A percentile compares a stretch with the other conserved stretches of the same genome.
Evolutionary conservation across 2,329 filamentous ascomycete species (phyloP).

Genomic region (Colletotrichum tanaceti): DNA sequence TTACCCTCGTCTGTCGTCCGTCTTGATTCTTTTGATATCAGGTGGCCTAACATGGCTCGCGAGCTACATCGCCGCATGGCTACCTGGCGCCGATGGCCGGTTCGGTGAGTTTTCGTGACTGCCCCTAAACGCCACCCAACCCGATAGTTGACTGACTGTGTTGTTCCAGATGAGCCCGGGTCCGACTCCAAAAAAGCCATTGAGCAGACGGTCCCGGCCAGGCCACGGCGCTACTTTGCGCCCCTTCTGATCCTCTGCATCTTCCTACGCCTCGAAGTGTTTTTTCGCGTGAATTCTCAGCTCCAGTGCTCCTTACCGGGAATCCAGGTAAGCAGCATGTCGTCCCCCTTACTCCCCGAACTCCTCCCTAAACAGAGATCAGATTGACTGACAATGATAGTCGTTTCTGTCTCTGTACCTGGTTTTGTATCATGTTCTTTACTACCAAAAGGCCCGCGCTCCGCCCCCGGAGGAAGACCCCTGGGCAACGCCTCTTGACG

Average conservation of each 20-base stretch:
- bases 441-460: constrained; percentile 46
- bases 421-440: constrained; percentile 58
- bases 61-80: constrained; percentile 58
- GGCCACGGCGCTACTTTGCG: constrained; percentile 60
- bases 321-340: constrained; percentile 55
- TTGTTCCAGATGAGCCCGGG: constrained; percentile 31
- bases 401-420: constrained; percentile 61
- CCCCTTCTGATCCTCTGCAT: constrained; percentile 58
- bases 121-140: too few species aligned
- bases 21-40: constrained; percentile 60
- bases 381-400: constrained; percentile 45
- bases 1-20: constrained; percentile 60
- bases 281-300: constrained; percentile 58
- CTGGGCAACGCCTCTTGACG: constrained; percentile 61
- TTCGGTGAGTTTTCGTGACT: constrained; percentile 50
- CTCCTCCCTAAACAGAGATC: too few species aligned
- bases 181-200: constrained; percentile 16
- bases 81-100: constrained; percentile 60
- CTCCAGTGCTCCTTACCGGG: constrained; percentile 64
- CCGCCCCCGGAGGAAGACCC: constrained; percentile 57
- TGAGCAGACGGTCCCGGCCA: constrained; percentile 54
- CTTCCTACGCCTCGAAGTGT: constrained; percentile 60
- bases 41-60: constrained; percentile 55
- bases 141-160: neutral
- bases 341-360: neutral